A percentile compares a stretch with the other conserved stretches of the same genome.
Evolutionary conservation across 352 stramenopile species (phyloP).

Genomic region (Pythium insidiosum): DNA sequence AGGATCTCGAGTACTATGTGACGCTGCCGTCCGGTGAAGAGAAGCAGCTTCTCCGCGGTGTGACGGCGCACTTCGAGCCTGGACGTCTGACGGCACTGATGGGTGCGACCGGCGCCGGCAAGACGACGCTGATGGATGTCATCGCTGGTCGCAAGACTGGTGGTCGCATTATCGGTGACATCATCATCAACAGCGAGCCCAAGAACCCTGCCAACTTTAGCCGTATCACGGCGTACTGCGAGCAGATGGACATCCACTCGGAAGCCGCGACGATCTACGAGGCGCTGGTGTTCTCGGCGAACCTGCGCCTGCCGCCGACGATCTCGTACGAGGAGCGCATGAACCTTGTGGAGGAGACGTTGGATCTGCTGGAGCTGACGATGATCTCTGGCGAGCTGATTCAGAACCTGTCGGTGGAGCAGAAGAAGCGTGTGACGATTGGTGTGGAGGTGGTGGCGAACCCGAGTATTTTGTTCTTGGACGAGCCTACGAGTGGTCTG

Average conservation of each 20-base stretch:
- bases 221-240: conserved; percentile 85
- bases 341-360: conserved; percentile 38
- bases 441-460: conserved; percentile 89
- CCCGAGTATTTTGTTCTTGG: conserved; percentile 92
- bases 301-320: conserved; percentile 61
- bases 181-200: conserved; percentile 85
- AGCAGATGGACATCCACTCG: conserved; percentile 80
- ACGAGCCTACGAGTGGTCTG: no score
- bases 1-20: conserved; percentile 43
- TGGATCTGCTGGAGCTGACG: conserved; percentile 51
- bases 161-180: conserved; percentile 70
- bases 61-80: conserved; percentile 47
- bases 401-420: conserved; percentile 78
- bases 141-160: conserved; percentile 64
- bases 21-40: conserved; percentile 40
- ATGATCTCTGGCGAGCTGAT: conserved; percentile 37
- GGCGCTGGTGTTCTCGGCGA: conserved; percentile 87
- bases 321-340: conserved; percentile 33
- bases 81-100: conserved; percentile 68
- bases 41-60: conserved; percentile 26
- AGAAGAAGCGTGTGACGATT: conserved; percentile 92
- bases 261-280: conserved; percentile 83
- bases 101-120: conserved; percentile 51
- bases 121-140: conserved; percentile 71
- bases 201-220: conserved; percentile 79